Evolutionary conservation across 2,329 filamentous ascomycete genomes (phyloP).

Genomic region (Pleurostoma richardsiae): DNA sequence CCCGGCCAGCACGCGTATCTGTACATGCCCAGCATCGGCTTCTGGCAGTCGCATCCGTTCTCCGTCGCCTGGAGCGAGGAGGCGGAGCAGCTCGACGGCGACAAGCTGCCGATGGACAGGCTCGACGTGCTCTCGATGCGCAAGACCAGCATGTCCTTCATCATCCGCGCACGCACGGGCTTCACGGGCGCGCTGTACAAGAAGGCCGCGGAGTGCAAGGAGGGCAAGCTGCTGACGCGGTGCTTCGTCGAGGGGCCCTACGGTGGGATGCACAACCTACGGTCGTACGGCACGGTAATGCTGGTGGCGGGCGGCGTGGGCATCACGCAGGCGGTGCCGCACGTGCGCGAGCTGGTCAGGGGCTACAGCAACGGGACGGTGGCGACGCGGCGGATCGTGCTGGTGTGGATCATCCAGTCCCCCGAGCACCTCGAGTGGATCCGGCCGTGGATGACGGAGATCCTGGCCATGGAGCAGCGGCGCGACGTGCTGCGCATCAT

Average conservation of each 20-base stretch:
- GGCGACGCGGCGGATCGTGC: conserved; percentile 64
- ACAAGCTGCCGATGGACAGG: conserved; percentile 54
- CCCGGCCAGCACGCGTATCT: conserved; percentile 77
- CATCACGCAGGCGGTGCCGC: conserved; percentile 74
- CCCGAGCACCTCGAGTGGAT: conserved; percentile 82
- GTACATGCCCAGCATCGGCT: conserved; percentile 68
- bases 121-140: conserved; percentile 54
- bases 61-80: conserved; percentile 75
- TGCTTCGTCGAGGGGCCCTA: conserved; percentile 75
- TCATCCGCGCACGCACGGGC: conserved; percentile 69
- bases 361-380: conserved; percentile 66
- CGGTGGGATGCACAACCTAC: conserved; percentile 64
- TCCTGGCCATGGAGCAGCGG: conserved; percentile 68
- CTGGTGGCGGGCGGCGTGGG: conserved; percentile 78
- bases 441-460: conserved; percentile 77
- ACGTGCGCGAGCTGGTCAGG: conserved; percentile 66
- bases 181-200: conserved; percentile 68
- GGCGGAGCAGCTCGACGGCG: conserved; percentile 40
- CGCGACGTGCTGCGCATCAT: conserved; percentile 71
- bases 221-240: conserved; percentile 55
- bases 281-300: conserved; percentile 73
- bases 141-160: conserved; percentile 64
- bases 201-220: conserved; percentile 56
- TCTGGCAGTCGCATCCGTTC: conserved; percentile 75
- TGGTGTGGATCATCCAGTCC: conserved; percentile 76